phyloP scores from a whole-genome alignment of 768 basidiomycete species.

The Pisolithus tinctorius region DNA sequence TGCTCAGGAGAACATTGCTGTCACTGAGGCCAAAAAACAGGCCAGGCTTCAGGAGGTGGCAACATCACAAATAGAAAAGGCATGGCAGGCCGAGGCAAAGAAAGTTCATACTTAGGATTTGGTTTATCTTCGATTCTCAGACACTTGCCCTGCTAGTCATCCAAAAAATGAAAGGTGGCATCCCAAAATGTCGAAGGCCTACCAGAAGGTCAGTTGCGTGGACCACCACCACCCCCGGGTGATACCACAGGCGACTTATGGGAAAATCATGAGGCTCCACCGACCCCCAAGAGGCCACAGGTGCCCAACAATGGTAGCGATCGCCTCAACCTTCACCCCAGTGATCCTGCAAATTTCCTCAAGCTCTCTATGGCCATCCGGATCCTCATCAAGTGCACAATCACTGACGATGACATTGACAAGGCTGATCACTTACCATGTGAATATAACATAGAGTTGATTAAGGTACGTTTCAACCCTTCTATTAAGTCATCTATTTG shows the following conservation, averaged over 20 bases:
- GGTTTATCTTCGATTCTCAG: no score
- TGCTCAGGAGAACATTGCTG: no score
- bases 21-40: no score
- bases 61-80: no score
- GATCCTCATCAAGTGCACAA: conserved; percentile 3
- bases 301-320: no score
- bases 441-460: conserved; percentile 8
- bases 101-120: no score
- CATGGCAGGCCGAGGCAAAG: no score
- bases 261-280: not conserved
- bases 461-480: not conserved
- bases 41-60: no score
- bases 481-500: no score
- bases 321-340: no score
- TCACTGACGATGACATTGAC: conserved; percentile 7
- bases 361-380: conserved; percentile 13
- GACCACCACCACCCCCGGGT: no score
- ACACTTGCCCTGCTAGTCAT: not conserved
- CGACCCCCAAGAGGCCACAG: no score
- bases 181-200: not conserved
- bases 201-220: not conserved
- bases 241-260: not conserved
- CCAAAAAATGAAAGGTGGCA: not conserved
- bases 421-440: conserved; percentile 12
- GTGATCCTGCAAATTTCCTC: conserved; percentile 17